These are phyloP conservation scores for Eucalyptus erythrocorys DNA, from an alignment of 345 rosid genomes.

Conservation along the genomic window DNA sequence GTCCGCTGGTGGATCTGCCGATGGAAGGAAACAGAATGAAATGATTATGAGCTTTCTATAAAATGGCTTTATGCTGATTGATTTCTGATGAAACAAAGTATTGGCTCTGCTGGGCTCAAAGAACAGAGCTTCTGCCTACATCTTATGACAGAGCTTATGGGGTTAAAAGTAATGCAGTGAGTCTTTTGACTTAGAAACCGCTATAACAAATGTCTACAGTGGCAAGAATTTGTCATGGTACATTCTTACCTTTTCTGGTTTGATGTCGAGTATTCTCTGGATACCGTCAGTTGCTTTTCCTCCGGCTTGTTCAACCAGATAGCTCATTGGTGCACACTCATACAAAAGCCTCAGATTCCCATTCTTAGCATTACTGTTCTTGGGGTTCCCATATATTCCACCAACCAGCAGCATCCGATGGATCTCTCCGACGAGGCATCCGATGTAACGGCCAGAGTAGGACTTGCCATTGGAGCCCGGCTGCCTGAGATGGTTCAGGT, in stretches of 20 bases:
- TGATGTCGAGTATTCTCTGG: conserved; percentile 26
- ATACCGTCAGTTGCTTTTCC: conserved; percentile 23
- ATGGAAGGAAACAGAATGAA: neutral
- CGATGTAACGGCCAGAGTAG: conserved; percentile 18
- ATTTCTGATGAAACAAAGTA: neutral
- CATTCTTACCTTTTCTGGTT: conserved; percentile 17
- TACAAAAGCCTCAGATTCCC: conserved; percentile 23
- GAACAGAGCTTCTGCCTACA: neutral
- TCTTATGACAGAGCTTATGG: neutral
- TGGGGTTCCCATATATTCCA: conserved; percentile 23
- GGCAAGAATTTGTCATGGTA: neutral
- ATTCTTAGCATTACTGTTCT: conserved; percentile 10
- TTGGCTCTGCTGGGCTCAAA: neutral
- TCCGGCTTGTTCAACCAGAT: conserved; percentile 24
- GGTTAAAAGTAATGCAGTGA: neutral
- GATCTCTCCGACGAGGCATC: conserved; percentile 24
- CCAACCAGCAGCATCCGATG: conserved; percentile 22
- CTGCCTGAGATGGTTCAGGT: conserved; percentile 11
- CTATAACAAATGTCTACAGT: neutral
- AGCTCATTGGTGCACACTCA: conserved; percentile 30
- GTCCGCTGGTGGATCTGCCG: conserved; percentile 24
- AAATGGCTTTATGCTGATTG: neutral
- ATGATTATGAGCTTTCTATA: neutral
- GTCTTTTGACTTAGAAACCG: neutral
- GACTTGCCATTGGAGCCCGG: conserved; percentile 17